Conservation (phyloP, 108 stramenopile genomes). For the Stephanodiscus minutulus region DNA sequence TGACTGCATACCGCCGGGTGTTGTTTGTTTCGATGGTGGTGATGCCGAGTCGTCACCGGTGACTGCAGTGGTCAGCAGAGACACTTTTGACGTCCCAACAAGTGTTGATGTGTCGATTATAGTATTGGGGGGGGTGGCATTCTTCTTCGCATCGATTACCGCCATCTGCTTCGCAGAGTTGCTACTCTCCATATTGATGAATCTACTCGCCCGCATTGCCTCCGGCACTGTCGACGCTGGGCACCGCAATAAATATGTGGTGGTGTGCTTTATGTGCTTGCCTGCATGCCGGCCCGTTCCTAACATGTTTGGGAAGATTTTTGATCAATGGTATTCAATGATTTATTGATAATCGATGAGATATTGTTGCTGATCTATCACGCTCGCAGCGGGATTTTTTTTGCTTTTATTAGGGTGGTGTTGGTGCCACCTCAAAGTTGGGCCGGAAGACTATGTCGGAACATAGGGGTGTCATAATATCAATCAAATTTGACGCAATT, state of each 20-base stretch:
- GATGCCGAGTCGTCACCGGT: too few relatives aligned
- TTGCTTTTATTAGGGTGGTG: background rate
- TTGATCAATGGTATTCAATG: background rate
- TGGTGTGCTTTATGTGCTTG: background rate
- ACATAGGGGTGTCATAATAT: slow-evolving; percentile 2
- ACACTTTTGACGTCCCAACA: too few relatives aligned
- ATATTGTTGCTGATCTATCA: background rate
- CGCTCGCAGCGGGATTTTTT: background rate
- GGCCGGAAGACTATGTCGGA: background rate
- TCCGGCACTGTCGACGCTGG: background rate
- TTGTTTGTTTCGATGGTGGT: too few relatives aligned
- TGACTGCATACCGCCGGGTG: too few relatives aligned
- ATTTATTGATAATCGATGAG: background rate
- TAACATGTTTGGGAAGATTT: background rate
- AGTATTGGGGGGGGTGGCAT: too few relatives aligned
- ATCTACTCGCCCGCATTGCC: background rate
- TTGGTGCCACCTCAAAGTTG: background rate
- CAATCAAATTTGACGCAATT: too few relatives aligned
- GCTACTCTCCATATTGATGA: background rate
- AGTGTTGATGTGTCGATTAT: too few relatives aligned
- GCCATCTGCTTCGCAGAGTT: background rate
- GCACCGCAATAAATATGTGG: background rate
- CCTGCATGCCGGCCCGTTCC: background rate
- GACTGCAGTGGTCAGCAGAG: too few relatives aligned
- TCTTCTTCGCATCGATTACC: too few relatives aligned